Conservation (phyloP, 2,329 filamentous ascomycete species). For the Claviceps pazoutovae region DNA sequence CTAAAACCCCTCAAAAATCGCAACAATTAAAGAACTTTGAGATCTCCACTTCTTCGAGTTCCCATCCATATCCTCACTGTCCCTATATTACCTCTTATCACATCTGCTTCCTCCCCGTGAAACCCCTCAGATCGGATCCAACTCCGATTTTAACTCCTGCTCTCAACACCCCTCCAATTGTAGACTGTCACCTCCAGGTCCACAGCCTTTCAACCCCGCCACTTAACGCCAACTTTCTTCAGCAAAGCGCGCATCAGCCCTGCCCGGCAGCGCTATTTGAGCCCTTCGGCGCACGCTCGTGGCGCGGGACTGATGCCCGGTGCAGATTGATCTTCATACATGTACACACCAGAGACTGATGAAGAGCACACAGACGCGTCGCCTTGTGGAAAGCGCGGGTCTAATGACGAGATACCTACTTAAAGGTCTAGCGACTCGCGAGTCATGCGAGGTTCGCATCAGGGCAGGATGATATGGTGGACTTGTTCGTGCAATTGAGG, state of each 20-base stretch:
- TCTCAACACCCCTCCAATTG: no score
- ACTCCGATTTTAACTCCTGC: no score
- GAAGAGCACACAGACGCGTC: conserved; percentile 38
- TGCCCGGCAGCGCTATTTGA: conserved; percentile 35
- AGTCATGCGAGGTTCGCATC: conserved; percentile 48
- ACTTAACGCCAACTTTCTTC: conserved; percentile 27
- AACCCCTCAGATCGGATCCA: no score
- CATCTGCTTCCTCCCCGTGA: no score
- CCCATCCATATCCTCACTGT: conserved; percentile 43
- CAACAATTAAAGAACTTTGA: conserved; percentile 12
- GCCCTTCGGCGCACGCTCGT: conserved; percentile 48
- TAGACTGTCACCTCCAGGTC: no score
- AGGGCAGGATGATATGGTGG: conserved; percentile 34
- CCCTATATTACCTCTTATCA: no score
- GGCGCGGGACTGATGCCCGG: conserved; percentile 25
- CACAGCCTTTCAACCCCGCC: conserved; percentile 23
- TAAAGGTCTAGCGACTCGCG: conserved; percentile 35
- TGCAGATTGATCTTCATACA: conserved; percentile 45
- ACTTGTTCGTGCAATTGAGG: conserved; percentile 39
- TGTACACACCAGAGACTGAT: conserved; percentile 25
- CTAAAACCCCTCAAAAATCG: not conserved
- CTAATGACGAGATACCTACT: conserved; percentile 18
- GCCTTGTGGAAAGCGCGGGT: conserved; percentile 14
- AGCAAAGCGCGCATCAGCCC: conserved; percentile 49
- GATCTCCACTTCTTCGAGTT: conserved; percentile 43